Base-by-base conservation (phyloP, 2,329 filamentous ascomycete species). In the Aspergillus floridensis region DNA sequence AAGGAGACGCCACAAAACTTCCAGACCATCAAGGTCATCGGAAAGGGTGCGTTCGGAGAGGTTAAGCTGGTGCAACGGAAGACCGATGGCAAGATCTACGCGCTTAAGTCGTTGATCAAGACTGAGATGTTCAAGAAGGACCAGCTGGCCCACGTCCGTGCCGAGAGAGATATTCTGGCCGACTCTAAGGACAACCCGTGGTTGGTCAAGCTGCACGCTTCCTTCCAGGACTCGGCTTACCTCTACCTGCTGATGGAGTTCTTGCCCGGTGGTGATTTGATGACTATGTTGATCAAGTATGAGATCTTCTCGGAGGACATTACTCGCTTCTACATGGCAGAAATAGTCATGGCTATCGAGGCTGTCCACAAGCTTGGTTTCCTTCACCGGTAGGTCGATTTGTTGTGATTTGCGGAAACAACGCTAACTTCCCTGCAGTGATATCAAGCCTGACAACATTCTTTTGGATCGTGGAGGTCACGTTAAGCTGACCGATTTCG, bases 271-370 rank as follows among this genome's bases (percentile, higher is more conserved):
- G 95, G 95, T 76, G 95, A 99, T 80, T 78, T 99, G 75, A 99
- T 99, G 95, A 99, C 95, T 3, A 99, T 99, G 95, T 83, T 99
- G 68, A 99, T 99, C 81, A 99, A 98, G 83, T 99, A 99, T 73
- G 95, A 99, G 76, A 97, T 99, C 75, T 99, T 99, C 77, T 96
- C 92, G 0, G 93, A 98, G 76, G 95, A 99, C 68, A 98, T 99
- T 67, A 99, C 95, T 31, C 88, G 95, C 19, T 99, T 99, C 79
- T 99, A 99, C 79, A 99, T 99, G 86, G 95, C 95, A 24, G 93
- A 99, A 77, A 93, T 98, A 69, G 91, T 96, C 24, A 84, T 98
- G 72, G 95, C 95, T n/a, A 98, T 99, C 67, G 95, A 99, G 74
- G 95, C 95, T 14, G 95, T 99, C 47, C 95, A 99, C 79, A 96